Conservation (phyloP, 2,329 filamentous ascomycete genomes). For the Claviceps capensis region DNA sequence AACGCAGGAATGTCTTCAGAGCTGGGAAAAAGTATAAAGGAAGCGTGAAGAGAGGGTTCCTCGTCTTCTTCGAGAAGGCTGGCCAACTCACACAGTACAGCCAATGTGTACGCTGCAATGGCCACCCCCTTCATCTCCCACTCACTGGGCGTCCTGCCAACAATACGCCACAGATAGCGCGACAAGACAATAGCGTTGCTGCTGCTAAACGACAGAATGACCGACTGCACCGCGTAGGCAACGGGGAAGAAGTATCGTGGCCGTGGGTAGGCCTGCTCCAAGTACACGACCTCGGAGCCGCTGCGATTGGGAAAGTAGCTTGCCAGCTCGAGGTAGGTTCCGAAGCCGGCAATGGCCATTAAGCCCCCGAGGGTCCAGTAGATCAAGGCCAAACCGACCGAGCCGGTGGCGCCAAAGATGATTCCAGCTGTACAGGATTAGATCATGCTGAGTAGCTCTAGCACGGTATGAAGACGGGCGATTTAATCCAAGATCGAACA, state of each 20-base stretch:
- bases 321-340: constrained; percentile 49
- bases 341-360: constrained; percentile 39
- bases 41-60: background rate
- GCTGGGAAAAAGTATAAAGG: too few species aligned
- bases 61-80: background rate
- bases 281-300: constrained; percentile 52
- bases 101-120: constrained; percentile 47
- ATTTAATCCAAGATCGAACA: too few species aligned
- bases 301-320: constrained; percentile 54
- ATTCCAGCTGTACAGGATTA: constrained; percentile 7
- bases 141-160: constrained; percentile 31
- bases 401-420: constrained; percentile 46
- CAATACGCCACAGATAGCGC: constrained; percentile 47
- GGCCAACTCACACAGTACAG: constrained; percentile 33
- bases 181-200: constrained; percentile 53
- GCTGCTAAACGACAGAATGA: constrained; percentile 51
- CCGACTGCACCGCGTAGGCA: constrained; percentile 48
- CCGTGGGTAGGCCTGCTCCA: constrained; percentile 53
- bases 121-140: constrained; percentile 58
- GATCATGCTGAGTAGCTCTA: background rate
- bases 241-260: constrained; percentile 52
- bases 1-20: too few species aligned
- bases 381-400: constrained; percentile 46
- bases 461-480: too few species aligned
- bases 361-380: constrained; percentile 52